Conservation (phyloP, 2,329 filamentous ascomycete genomes). For the Gyromitra esculenta region DNA sequence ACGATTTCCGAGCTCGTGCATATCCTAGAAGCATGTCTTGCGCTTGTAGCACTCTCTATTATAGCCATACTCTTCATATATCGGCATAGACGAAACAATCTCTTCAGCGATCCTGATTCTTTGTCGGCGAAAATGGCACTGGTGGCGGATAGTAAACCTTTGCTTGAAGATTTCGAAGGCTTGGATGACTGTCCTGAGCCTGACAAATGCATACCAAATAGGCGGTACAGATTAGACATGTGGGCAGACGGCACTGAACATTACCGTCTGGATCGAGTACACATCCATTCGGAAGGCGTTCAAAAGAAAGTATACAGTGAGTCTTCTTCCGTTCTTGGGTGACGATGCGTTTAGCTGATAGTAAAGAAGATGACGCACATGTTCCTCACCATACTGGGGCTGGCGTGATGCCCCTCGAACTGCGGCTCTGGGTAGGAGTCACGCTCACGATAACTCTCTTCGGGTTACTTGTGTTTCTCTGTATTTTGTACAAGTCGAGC, state of each 20-base stretch:
- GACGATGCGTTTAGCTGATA: background rate
- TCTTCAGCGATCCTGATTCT: conserved; percentile 60
- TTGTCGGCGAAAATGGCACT: conserved; percentile 58
- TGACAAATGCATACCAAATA: background rate
- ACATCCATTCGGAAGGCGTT: background rate
- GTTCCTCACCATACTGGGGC: conserved; percentile 3
- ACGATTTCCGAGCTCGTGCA: conserved; percentile 61
- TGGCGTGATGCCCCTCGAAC: conserved; percentile 16
- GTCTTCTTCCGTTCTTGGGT: background rate
- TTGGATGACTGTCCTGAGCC: conserved; percentile 44
- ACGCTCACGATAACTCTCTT: background rate
- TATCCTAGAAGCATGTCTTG: conserved; percentile 60
- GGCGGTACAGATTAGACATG: conserved; percentile 15
- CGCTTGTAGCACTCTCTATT: conserved; percentile 55
- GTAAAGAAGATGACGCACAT: background rate
- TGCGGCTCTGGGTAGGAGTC: conserved; percentile 20
- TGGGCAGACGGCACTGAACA: conserved; percentile 19
- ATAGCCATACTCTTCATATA: conserved; percentile 57
- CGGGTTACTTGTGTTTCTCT: conserved; percentile 20
- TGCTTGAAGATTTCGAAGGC: conserved; percentile 51
- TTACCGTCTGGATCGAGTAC: conserved; percentile 24
- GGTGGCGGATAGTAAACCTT: conserved; percentile 45
- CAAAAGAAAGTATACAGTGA: conserved; percentile 6
- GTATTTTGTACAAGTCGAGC: conserved; percentile 46
- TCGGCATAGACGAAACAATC: conserved; percentile 48